Conservation (phyloP, 208 protist species). For the Leptomonas pyrrhocoris region DNA sequence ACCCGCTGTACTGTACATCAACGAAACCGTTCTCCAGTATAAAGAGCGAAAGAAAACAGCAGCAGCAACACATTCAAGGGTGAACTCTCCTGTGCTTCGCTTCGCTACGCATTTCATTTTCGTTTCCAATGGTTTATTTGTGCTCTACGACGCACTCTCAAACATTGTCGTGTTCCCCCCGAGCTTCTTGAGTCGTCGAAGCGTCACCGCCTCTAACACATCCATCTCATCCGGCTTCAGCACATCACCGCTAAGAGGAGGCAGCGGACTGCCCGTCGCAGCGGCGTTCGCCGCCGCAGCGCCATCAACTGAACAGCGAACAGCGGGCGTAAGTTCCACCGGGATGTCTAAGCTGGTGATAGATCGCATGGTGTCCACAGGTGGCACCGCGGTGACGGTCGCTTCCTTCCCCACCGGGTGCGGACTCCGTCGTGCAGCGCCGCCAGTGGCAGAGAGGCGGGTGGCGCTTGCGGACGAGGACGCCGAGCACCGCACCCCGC, state of each 20-base stretch:
- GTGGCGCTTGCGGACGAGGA: not conserved
- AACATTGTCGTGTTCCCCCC: constrained; percentile 64
- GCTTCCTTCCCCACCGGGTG: not conserved
- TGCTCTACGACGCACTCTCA: not conserved
- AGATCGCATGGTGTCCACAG: constrained; percentile 1
- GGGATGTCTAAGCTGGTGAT: constrained; percentile 21
- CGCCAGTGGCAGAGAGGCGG: not conserved
- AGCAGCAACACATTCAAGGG: too few relatives aligned
- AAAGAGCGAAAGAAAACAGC: too few relatives aligned
- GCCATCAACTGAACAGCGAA: constrained; percentile 1
- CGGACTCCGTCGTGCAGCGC: not conserved
- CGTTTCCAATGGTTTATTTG: too few relatives aligned
- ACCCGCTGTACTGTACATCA: too few relatives aligned
- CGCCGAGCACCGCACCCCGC: not conserved
- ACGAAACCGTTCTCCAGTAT: too few relatives aligned
- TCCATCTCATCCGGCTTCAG: constrained; percentile 78
- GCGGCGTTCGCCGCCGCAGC: not conserved
- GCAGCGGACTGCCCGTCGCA: constrained; percentile 5
- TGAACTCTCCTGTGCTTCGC: too few relatives aligned
- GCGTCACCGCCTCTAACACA: constrained; percentile 65
- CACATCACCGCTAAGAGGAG: constrained; percentile 28
- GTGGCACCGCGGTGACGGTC: not conserved
- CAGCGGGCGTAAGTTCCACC: constrained; percentile 18
- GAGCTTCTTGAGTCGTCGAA: constrained; percentile 58
- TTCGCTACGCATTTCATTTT: too few relatives aligned